Evolutionary conservation across 2,329 filamentous ascomycete species (phyloP).

Genomic region (Aspergillus ustus): DNA sequence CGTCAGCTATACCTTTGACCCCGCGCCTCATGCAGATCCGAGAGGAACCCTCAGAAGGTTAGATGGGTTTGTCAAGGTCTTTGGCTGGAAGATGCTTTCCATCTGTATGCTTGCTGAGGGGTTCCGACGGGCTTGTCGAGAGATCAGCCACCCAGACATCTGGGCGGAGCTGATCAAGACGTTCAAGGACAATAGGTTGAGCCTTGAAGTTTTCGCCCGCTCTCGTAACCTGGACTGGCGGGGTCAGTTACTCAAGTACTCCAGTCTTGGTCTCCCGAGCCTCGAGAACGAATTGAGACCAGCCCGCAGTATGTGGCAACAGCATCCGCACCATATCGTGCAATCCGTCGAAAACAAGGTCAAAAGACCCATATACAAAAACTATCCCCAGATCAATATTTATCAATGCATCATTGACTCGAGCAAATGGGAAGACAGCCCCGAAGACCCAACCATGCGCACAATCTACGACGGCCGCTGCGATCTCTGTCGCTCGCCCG

Average conservation of each 20-base stretch:
- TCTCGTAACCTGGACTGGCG: slow-evolving; percentile 33
- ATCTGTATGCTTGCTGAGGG: slow-evolving; percentile 33
- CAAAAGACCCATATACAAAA: slow-evolving; percentile 14
- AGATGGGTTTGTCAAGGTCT: slow-evolving; percentile 14
- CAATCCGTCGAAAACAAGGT: slow-evolving; percentile 7
- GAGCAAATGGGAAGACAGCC: neutral
- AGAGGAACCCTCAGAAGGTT: slow-evolving; percentile 1
- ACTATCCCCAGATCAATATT: slow-evolving; percentile 23
- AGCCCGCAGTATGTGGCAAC: slow-evolving; percentile 6
- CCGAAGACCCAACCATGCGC: slow-evolving; percentile 24
- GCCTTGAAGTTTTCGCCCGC: slow-evolving; percentile 32
- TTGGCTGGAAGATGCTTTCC: slow-evolving; percentile 33
- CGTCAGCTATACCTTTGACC: neutral
- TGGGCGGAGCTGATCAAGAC: slow-evolving; percentile 25
- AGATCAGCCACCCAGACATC: slow-evolving; percentile 3
- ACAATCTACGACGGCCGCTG: slow-evolving; percentile 23
- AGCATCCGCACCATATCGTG: slow-evolving; percentile 24
- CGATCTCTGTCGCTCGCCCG: slow-evolving; percentile 20
- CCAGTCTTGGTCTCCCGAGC: slow-evolving; percentile 3
- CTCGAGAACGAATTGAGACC: slow-evolving; percentile 10
- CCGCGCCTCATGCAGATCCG: neutral
- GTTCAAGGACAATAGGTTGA: slow-evolving; percentile 24
- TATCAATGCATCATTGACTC: slow-evolving; percentile 18
- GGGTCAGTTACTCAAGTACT: slow-evolving; percentile 19
- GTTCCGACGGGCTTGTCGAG: slow-evolving; percentile 25